Evolutionary conservation across 2,329 filamentous ascomycete species (phyloP).

Genomic region (Sporothrix euskadiensis): DNA sequence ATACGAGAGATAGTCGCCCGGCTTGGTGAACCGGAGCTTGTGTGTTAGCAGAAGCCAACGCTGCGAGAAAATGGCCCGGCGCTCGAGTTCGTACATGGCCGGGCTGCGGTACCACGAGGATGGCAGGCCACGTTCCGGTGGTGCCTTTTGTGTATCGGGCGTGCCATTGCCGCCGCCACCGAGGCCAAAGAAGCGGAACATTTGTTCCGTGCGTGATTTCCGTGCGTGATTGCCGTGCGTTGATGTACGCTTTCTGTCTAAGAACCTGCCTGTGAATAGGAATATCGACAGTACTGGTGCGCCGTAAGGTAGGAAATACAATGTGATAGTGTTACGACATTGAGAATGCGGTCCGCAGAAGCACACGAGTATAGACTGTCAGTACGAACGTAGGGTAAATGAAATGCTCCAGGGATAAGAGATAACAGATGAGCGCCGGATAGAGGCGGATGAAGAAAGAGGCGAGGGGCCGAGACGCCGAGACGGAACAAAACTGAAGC

Average conservation of each 20-base stretch:
- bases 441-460: background rate
- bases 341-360: background rate
- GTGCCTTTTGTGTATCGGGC: background rate
- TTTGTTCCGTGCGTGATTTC: background rate
- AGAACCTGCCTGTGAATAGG: too few relatives aligned
- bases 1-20: constrained; percentile 42
- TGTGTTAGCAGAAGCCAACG: constrained; percentile 45
- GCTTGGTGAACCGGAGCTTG: constrained; percentile 38
- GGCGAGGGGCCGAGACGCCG: too few relatives aligned
- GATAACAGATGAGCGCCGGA: background rate
- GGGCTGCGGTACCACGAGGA: constrained; percentile 47
- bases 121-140: constrained; percentile 37
- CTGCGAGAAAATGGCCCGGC: constrained; percentile 47
- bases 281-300: background rate
- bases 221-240: too few relatives aligned
- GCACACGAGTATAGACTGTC: background rate
- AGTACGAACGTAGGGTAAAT: background rate
- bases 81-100: constrained; percentile 49
- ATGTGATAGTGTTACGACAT: background rate
- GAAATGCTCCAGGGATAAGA: background rate
- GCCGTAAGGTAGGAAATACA: background rate
- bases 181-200: background rate
- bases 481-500: too few relatives aligned
- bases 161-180: background rate
- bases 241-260: background rate